Evolutionary conservation across 768 basidiomycete species (phyloP).

Genomic region (Tulasnella sp.): DNA sequence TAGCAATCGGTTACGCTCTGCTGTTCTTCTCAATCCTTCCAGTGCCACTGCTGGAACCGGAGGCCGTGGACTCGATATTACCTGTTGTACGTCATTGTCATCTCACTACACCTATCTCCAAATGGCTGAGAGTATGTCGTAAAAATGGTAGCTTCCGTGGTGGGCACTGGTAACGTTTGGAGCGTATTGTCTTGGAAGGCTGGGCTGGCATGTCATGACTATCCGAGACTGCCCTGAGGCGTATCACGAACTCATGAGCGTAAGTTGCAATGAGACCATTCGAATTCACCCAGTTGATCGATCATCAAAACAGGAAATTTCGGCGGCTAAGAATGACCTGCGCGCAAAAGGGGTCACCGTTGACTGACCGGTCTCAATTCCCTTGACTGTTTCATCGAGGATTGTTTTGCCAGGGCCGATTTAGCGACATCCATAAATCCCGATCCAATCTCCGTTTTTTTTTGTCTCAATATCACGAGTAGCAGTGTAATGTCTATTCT

Average conservation of each 20-base stretch:
- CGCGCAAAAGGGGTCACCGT: conserved; percentile 14
- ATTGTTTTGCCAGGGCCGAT: no score
- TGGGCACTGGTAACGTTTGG: conserved; percentile 18
- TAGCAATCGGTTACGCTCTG: conserved; percentile 11
- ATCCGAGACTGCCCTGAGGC: conserved; percentile 18
- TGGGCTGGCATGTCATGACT: conserved; percentile 16
- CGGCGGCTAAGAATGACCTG: conserved; percentile 15
- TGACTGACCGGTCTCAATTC: conserved; percentile 7
- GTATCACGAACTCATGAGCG: conserved; percentile 16
- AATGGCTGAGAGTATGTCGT: not conserved
- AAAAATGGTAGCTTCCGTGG: conserved; percentile 13
- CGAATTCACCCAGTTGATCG: not conserved
- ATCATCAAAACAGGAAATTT: conserved; percentile 15
- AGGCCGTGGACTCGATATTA: conserved; percentile 8
- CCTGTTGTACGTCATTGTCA: conserved; percentile 12
- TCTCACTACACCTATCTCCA: not conserved
- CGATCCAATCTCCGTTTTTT: no score
- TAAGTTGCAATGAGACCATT: not conserved
- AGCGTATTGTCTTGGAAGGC: conserved; percentile 14
- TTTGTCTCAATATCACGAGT: no score
- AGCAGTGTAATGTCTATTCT: no score
- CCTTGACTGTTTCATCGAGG: not conserved
- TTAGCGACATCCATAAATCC: no score
- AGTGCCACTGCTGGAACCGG: conserved; percentile 9
- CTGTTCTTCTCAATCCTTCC: conserved; percentile 14